Conservation (phyloP, 352 stramenopile genomes). For the Globisporangium cystogenes region DNA sequence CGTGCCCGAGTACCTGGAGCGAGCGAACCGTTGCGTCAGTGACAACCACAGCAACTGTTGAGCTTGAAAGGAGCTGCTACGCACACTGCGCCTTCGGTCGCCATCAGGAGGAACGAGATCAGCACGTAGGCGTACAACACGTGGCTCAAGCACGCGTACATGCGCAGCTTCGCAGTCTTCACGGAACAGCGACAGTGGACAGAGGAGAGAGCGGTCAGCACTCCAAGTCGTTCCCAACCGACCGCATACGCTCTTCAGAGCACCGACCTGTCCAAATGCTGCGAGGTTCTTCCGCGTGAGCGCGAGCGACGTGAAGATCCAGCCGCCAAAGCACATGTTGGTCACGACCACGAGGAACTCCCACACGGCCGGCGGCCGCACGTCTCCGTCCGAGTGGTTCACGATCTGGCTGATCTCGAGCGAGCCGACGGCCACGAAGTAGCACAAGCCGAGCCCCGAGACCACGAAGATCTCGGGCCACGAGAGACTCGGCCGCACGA, state of each 20-base stretch:
- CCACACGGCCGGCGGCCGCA: conserved; percentile 61
- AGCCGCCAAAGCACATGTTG: conserved; percentile 77
- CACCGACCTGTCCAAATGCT: conserved; percentile 64
- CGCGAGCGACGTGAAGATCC: conserved; percentile 80
- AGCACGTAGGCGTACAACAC: conserved; percentile 60
- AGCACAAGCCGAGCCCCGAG: conserved; percentile 68
- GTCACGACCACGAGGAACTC: conserved; percentile 72
- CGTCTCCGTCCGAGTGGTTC: conserved; percentile 70
- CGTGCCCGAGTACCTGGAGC: conserved; percentile 57
- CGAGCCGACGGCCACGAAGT: conserved; percentile 72
- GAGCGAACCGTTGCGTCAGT: neutral
- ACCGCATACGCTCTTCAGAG: neutral
- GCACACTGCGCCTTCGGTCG: conserved; percentile 72
- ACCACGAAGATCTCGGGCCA: conserved; percentile 73
- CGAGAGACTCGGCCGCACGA: conserved; percentile 68
- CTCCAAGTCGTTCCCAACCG: neutral
- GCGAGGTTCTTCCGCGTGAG: conserved; percentile 78
- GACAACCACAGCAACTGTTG: neutral
- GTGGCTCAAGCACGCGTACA: conserved; percentile 61
- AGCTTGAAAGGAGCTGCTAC: conserved; percentile 8
- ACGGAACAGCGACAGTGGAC: neutral
- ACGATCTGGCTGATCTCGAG: conserved; percentile 76
- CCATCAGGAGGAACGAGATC: conserved; percentile 72
- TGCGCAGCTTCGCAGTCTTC: conserved; percentile 64
- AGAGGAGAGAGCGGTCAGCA: neutral